These are phyloP conservation scores for Lactifluus rugatus DNA, from an alignment of 768 basidiomycete species.

Conservation along the genomic window DNA sequence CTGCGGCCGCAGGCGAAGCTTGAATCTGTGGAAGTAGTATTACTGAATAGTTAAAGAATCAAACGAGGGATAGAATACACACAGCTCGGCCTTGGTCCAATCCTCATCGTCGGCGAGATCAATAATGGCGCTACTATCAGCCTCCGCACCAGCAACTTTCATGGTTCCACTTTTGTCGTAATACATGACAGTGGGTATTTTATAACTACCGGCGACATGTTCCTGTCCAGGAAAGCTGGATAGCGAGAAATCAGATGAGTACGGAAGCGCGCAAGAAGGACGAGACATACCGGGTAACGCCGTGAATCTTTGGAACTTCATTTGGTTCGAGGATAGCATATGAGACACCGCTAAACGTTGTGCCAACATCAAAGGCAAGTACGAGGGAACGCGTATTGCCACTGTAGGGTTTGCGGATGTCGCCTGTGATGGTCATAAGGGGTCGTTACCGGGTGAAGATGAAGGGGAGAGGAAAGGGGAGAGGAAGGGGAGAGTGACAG, in stretches of 20 bases:
- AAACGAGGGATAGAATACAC: constrained; percentile 25
- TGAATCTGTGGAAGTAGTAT: constrained; percentile 43
- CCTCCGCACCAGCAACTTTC: constrained; percentile 70
- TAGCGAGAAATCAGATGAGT: constrained; percentile 2
- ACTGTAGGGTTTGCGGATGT: constrained; percentile 64
- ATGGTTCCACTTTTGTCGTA: constrained; percentile 58
- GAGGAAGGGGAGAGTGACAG: not conserved
- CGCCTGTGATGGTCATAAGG: constrained; percentile 43
- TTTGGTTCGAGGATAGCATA: constrained; percentile 77
- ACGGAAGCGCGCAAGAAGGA: not conserved
- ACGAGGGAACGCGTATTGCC: constrained; percentile 57
- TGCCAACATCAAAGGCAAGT: constrained; percentile 74
- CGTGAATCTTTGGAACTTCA: constrained; percentile 71
- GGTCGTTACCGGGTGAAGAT: constrained; percentile 4
- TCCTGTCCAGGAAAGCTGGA: constrained; percentile 74
- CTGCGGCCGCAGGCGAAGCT: constrained; percentile 66
- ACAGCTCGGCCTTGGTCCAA: constrained; percentile 73
- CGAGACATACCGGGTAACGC: constrained; percentile 58
- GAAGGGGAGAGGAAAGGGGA: not conserved
- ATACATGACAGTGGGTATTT: constrained; percentile 71
- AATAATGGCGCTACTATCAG: constrained; percentile 46
- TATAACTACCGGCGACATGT: constrained; percentile 76
- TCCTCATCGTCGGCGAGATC: constrained; percentile 67
- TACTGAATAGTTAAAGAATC: not conserved
- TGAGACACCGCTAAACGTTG: constrained; percentile 75